Evolutionary conservation across 1,139 yeast genomes (phyloP), one percentile per base, ranked within the genome.

Genomic region (Zygoascus meyerae): DNA sequence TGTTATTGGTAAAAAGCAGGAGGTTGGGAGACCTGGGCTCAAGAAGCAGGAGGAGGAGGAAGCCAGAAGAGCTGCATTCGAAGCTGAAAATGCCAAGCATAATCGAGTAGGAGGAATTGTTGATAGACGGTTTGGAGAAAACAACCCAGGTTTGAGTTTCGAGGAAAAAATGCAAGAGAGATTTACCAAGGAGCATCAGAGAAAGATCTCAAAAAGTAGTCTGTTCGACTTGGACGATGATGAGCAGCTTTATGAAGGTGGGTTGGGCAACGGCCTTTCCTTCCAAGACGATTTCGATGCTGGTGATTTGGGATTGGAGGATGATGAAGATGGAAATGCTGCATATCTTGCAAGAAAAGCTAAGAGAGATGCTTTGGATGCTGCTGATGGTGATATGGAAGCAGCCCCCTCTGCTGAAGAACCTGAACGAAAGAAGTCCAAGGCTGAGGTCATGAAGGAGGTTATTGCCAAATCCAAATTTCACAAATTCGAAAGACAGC

Each of bases 81-180:
- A 83, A 42, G 77, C 78, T 31, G 82, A 78, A 55, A 76, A 75
- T 64, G 66, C 73, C 12, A 68, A 73, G 47, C 78, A 79, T 55
- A 86, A 86, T 54, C 83, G 78, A 61, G 79, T 76, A 29, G 96
- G 97, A 44, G 89, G 87, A 2, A 61, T 94, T 15, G 65, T 79
- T 3, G 98, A 94, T 70, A 75, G 87, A 57, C 79, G 98, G 67
- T 92, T 94, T 65, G 99, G 98, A 63, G 98, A 92, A 62, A 77
- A 79, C 57, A 82, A 86, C 65, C 70, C 76, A 32, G 69, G 74
- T 43, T 62, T 94, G 72, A 78, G 83, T 16, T 81, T 81, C 11
- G 98, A 94, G 65, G 97, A 92, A 59, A 86, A 85, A 64, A 90
- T 90, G 96, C 76, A 92, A 68, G 95, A 85, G 60, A 81, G 98